Percentiles rank a stretch among this genome's conserved stretches.
phyloP scores from a whole-genome alignment of 2,329 filamentous ascomycete genomes.

The Hirsutella thompsonii region DNA sequence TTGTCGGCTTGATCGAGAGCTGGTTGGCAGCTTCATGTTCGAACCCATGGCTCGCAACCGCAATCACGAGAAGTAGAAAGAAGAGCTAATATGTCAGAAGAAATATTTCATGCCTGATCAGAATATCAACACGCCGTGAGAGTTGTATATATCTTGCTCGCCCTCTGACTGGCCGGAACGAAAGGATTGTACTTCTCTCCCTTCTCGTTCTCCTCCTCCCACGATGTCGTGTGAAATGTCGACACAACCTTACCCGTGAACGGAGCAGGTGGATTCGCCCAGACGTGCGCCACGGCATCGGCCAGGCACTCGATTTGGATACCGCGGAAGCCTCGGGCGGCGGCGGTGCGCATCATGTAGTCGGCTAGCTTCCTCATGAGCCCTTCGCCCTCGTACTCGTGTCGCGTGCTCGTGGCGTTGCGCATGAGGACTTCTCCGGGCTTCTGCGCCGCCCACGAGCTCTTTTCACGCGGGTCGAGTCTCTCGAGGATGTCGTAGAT shows the following conservation, averaged over 20 bases:
- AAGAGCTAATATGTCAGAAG: too few relatives aligned
- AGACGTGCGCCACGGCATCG: conserved; percentile 13
- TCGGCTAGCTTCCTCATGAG: conserved; percentile 12
- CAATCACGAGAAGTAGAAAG: too few relatives aligned
- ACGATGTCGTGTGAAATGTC: conserved; percentile 4
- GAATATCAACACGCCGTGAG: neutral
- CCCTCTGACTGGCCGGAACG: conserved; percentile 4
- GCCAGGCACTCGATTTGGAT: conserved; percentile 13
- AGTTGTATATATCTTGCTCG: conserved; percentile 6
- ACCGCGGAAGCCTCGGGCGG: conserved; percentile 10
- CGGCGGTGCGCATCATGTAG: conserved; percentile 10
- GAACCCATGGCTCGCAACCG: too few relatives aligned
- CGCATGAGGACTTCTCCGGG: conserved; percentile 13
- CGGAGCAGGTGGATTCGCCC: conserved; percentile 12
- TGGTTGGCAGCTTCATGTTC: neutral
- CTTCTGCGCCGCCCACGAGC: conserved; percentile 11
- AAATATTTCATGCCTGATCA: too few relatives aligned
- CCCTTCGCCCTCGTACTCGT: conserved; percentile 13
- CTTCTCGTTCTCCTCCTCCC: conserved; percentile 3
- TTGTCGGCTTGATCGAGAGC: neutral
- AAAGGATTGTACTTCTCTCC: conserved; percentile 5
- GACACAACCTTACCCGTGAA: conserved; percentile 8
- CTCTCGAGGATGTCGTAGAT: neutral
- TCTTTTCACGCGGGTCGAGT: conserved; percentile 12
- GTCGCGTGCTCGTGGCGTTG: conserved; percentile 13